phyloP scores from a whole-genome alignment of 1,284 basidiomycete species.

The Trichosporon sp. region DNA sequence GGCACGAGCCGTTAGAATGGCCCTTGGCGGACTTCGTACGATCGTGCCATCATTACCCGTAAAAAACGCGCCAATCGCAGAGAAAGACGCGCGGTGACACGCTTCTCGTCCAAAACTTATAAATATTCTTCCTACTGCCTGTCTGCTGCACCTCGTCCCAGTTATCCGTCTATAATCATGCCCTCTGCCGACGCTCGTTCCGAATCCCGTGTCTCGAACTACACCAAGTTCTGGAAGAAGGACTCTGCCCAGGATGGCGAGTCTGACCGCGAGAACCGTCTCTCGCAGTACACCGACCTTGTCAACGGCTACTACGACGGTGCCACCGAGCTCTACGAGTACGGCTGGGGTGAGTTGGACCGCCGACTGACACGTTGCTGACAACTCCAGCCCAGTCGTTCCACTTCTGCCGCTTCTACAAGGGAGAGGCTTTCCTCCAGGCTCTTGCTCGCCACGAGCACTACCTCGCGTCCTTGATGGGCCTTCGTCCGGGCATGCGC shows the following conservation, averaged over 20 bases:
- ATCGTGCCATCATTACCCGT: slow-evolving; percentile 19
- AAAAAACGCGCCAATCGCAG: slow-evolving; percentile 20
- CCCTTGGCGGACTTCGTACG: slow-evolving; percentile 21
- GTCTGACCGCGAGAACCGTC: slow-evolving; percentile 71
- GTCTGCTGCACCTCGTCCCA: not conserved
- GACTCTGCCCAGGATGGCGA: slow-evolving; percentile 73
- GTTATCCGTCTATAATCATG: slow-evolving; percentile 22
- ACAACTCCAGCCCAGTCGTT: slow-evolving; percentile 69
- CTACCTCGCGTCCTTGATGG: slow-evolving; percentile 87
- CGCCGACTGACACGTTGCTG: not conserved
- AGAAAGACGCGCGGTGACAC: slow-evolving; percentile 1
- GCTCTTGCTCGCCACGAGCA: slow-evolving; percentile 94
- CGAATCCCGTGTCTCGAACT: slow-evolving; percentile 80
- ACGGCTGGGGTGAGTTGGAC: slow-evolving; percentile 62
- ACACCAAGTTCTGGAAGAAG: slow-evolving; percentile 92
- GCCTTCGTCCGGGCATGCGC: slow-evolving; percentile 81
- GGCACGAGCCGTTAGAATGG: slow-evolving; percentile 13
- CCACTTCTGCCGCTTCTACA: slow-evolving; percentile 98
- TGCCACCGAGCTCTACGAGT: slow-evolving; percentile 96
- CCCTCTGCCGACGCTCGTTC: slow-evolving; percentile 70
- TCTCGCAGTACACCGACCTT: slow-evolving; percentile 86
- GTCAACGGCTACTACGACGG: slow-evolving; percentile 96
- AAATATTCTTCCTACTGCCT: slow-evolving; percentile 12
- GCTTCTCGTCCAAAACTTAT: slow-evolving; percentile 16
- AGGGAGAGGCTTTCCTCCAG: slow-evolving; percentile 84